Base-by-base conservation (phyloP, 805 yeast species). In the Teunomyces aglyptinius region DNA sequence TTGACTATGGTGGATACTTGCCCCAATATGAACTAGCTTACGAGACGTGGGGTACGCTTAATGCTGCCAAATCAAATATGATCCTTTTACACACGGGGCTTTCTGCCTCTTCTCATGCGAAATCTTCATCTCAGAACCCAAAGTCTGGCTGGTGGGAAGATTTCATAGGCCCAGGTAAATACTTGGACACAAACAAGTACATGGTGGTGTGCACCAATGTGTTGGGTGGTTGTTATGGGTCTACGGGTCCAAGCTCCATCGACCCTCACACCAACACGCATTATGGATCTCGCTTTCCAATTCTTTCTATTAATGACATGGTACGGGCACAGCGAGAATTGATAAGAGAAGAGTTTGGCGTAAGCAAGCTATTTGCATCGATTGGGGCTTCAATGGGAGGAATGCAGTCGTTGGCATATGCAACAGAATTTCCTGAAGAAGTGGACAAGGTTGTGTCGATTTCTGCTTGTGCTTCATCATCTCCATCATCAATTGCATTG, bases 321-420 rank as follows among this genome's bases (percentile, higher is more conserved):
- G 88, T 88, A 2, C 72, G 96, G 44, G 96, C 95, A 0, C 97
- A 91, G 68, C 76, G 87, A 47, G 73, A 86, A 43, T 67, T 91
- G 36, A 72, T 91, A 15, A 69, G 66, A 22, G 77, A 82, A 39
- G 81, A 77, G 39, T 80, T 90, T 48, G 83, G 83, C 1, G 85
- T 86, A 26, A 41, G 56, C 1, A 85, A 80, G 60, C 67, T 91
- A 20, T 80, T 81, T 63, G 96, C 96, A 1, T 79, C 89, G 1
- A 81, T 91, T 6, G 97, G 97, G 5, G 84, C 96, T 2, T 88
- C 96, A 0, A 88, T 91, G 95, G 97, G 97, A n/a, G 97, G 97
- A n/a, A 89, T 91, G 97, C 97, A 90, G 68, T 83, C 92, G 6
- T 74, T 91, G 46, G 96, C 97, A 0, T 88, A 82, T 64, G 96